phyloP scores from a whole-genome alignment of 129 eudicot species.

The Daucus carota region DNA sequence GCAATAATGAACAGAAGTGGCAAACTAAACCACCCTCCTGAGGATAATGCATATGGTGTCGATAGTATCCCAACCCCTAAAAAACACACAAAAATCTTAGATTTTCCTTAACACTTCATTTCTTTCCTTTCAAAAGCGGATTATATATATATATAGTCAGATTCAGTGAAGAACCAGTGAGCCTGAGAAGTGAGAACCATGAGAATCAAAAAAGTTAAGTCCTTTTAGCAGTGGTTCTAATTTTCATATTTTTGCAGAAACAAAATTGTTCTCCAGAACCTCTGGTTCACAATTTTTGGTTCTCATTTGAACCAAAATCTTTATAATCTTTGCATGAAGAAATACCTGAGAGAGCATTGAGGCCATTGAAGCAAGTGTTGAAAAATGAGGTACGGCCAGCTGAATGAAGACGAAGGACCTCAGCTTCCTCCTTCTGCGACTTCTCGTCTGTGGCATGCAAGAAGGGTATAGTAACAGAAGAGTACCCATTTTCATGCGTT shows the following conservation, averaged over 20 bases:
- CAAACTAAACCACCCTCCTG: constrained; percentile 84
- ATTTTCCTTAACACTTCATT: neutral
- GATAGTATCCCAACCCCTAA: constrained; percentile 85
- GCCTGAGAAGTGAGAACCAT: neutral
- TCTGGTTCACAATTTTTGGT: neutral
- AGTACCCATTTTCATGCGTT: constrained; percentile 17
- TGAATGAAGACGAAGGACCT: neutral
- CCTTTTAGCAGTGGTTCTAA: neutral
- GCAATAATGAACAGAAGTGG: constrained; percentile 51
- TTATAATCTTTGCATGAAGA: neutral
- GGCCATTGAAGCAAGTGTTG: constrained; percentile 74
- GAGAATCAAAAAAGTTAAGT: neutral
- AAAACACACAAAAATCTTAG: neutral
- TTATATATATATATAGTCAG: neutral
- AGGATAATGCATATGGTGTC: constrained; percentile 60
- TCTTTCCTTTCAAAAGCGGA: neutral
- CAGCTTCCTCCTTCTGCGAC: constrained; percentile 2
- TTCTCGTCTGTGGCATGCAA: constrained; percentile 17
- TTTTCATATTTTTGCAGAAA: too few relatives aligned
- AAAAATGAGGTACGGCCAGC: constrained; percentile 54
- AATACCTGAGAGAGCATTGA: constrained; percentile 81
- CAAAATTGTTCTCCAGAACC: neutral
- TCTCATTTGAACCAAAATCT: neutral
- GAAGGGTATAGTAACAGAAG: constrained; percentile 28
- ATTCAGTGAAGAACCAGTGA: neutral